Evolutionary conservation across 73 alveolate genomes (phyloP).

Genomic region (Breviolum minutum): DNA sequence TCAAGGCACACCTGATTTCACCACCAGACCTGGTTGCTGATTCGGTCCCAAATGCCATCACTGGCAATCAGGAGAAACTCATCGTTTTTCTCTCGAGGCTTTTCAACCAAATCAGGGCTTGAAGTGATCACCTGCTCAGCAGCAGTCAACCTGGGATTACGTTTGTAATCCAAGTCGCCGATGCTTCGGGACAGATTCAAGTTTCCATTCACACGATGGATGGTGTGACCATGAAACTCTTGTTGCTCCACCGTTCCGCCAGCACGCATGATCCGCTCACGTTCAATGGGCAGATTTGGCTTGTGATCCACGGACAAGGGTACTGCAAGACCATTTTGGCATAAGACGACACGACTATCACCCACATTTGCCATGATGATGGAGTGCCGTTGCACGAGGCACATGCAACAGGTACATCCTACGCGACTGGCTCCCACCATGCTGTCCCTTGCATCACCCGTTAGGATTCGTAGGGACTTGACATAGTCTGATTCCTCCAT

Average conservation of each 20-base stretch:
- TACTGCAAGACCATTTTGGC: constrained; percentile 6
- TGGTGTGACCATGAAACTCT: not conserved
- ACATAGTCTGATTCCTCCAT: constrained; percentile 14
- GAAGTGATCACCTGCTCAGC: constrained; percentile 38
- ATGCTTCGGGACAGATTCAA: constrained; percentile 54
- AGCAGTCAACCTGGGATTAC: not conserved
- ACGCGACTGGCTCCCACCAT: constrained; percentile 31
- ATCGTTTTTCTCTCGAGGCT: not conserved
- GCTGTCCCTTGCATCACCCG: not conserved
- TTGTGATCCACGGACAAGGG: constrained; percentile 77
- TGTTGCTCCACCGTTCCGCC: constrained; percentile 86
- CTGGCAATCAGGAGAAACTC: constrained; percentile 69
- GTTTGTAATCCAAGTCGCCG: constrained; percentile 83
- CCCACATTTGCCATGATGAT: constrained; percentile 59
- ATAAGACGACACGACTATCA: constrained; percentile 74
- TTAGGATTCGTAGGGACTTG: not conserved
- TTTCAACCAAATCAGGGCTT: constrained; percentile 11
- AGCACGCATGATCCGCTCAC: constrained; percentile 29
- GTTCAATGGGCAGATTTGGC: constrained; percentile 72
- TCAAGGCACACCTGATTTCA: too few relatives aligned
- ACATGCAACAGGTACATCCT: constrained; percentile 46
- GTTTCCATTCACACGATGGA: constrained; percentile 46
- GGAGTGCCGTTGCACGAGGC: not conserved
- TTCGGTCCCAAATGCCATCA: constrained; percentile 76
- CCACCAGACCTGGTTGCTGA: constrained; percentile 8